These are phyloP conservation scores for Platanthera guangdongensis DNA, from an alignment of 106 monocot species.

Conservation along the genomic window DNA sequence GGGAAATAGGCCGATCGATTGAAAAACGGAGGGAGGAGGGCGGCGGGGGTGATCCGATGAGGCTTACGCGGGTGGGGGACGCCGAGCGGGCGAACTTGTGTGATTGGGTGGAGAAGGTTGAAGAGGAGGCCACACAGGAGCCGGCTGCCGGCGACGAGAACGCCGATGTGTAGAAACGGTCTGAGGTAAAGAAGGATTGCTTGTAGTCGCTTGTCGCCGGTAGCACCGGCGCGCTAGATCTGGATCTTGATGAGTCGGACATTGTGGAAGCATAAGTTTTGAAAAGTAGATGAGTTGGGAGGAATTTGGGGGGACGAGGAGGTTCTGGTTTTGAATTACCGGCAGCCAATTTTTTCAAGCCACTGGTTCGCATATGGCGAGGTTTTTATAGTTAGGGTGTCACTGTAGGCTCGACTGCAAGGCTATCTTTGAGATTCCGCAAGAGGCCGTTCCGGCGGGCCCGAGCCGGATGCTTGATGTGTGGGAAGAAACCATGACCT, in stretches of 20 bases:
- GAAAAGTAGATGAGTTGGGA: no score
- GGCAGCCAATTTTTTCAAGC: no score
- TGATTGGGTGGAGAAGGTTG: conserved; percentile 4
- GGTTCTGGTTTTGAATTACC: no score
- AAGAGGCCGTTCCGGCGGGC: no score
- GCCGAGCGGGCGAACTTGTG: conserved; percentile 22
- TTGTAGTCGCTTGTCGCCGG: neutral
- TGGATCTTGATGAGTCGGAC: neutral
- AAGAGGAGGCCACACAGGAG: conserved; percentile 13
- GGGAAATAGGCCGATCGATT: conserved; percentile 34
- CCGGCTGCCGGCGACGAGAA: neutral
- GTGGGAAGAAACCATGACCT: no score
- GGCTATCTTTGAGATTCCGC: no score
- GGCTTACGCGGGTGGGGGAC: conserved; percentile 51
- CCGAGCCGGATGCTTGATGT: no score
- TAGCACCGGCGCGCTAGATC: conserved; percentile 1
- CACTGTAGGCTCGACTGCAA: no score
- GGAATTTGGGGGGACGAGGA: no score
- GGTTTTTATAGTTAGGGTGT: no score
- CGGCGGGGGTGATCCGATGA: conserved; percentile 16
- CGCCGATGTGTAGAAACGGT: conserved; percentile 9
- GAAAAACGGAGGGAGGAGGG: conserved; percentile 35
- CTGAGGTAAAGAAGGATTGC: conserved; percentile 29
- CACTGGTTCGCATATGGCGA: no score
- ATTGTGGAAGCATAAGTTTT: neutral